Base-by-base conservation (phyloP, 139 green algal species). In the Micractinium conductrix region DNA sequence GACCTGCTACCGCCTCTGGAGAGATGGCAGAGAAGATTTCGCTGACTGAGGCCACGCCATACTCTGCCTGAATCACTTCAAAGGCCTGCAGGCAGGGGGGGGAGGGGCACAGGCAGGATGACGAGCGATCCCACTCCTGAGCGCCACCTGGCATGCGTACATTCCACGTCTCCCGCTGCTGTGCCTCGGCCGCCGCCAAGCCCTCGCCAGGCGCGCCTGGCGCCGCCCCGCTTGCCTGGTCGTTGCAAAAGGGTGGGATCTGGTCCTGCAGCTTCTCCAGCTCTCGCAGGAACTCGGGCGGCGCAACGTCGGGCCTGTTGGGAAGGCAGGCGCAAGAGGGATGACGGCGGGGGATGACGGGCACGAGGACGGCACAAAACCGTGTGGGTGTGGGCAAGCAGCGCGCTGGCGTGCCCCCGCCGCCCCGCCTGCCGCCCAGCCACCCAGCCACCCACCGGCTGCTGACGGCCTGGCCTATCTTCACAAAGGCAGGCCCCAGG, bases 401-500 rank as follows among this genome's bases (percentile, higher is more conserved):
- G 7, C 55, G 21, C 55, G 9, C 21, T 22, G n/a, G n/a, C n/a
- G n/a, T n/a, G n/a, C n/a, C n/a, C n/a, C n/a, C n/a, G n/a, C n/a
- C n/a, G n/a, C n/a, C n/a, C n/a, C n/a, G n/a, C n/a, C n/a, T n/a
- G n/a, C n/a, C n/a, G n/a, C n/a, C n/a, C n/a, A n/a, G n/a, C n/a
- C n/a, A n/a, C n/a, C n/a, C n/a, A n/a, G n/a, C n/a, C n/a, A n/a
- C 60, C 37, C 60, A 86, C 72, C 82, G 62, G 72, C 82, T 82
- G 53, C 45, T 73, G 14, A 91, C 30, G 30, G 85, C 91, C 85
- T 95, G 96, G 0, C 94, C 95, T 63, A 98, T 97, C 87, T 98
- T 98, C 30, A 98, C 90, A 72, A 97, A 98, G 0, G 95, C 91
- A 6, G 95, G 94, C 0, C 96, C 96, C 42, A 98, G 89, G 1